Base-by-base conservation (phyloP, 768 basidiomycete species). In the Neoboletus brunneissimus region DNA sequence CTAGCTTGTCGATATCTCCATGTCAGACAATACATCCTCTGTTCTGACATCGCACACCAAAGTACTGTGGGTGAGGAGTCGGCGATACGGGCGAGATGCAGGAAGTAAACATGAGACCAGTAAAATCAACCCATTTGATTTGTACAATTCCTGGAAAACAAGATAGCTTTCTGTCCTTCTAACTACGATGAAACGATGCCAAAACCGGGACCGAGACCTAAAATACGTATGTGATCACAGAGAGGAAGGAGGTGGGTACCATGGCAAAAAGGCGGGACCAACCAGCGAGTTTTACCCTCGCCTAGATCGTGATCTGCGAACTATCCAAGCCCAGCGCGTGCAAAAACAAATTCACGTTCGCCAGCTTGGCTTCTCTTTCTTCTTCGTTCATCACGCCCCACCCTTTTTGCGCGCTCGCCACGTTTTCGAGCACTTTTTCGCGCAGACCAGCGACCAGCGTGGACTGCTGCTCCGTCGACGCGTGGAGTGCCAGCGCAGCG, bases 401-500 rank as follows among this genome's bases (percentile, higher is more conserved):
- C 48, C 88, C 85, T 67, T 90, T 88, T 67, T 86, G 86, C 31
- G 86, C 89, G 51, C 82, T 85, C 62, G 87, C 73, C 32, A 98
- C 91, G 63, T 90, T 94, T 67, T 95, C 93, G 45, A 98, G 79
- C 40, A 98, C 89, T 76, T 97, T 95, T 69, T 98, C 96, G 55
- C 94, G 86, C 44, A 98, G 77, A 29, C 86, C 79, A 20, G 85
- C 82, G 34, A 99, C 95, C 46, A 99, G 80, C 44, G 84, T 76
- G 60, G 91, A 89, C 69, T 98, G 96, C 71, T 99, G 93, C 62
- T 93, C 88, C 42, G 84, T 78, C 47, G 84, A 83, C 13, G 93
- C 90, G 61, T 89, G 88, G 40, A 95, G 79, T 3, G 94, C 95
- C 48, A 98, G 75, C 2, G 92, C 86, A 8, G 94, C 91, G 35